A percentile compares a stretch with the other conserved stretches of the same genome.
These are phyloP conservation scores for Hibiscus syriacus DNA, from an alignment of 345 rosid species.

Conservation along the genomic window DNA sequence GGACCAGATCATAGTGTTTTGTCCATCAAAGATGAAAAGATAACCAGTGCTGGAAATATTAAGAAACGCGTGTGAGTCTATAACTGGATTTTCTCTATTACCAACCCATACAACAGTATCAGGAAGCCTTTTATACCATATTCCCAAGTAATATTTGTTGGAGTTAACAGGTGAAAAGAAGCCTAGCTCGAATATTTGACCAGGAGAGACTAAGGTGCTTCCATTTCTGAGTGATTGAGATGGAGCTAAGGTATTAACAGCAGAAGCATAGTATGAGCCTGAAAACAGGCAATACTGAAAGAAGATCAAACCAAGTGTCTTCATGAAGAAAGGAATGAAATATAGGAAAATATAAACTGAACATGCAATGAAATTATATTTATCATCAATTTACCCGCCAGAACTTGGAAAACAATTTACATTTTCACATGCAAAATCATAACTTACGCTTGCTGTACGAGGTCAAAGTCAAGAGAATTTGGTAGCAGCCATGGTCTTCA, in stretches of 20 bases:
- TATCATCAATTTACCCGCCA: too few species aligned
- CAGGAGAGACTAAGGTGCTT: constrained; percentile 23
- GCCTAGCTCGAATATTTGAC: constrained; percentile 20
- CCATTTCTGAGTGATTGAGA: not conserved
- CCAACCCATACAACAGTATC: not conserved
- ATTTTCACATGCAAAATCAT: too few species aligned
- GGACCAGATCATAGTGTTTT: not conserved
- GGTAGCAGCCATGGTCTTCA: too few species aligned
- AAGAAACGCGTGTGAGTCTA: not conserved
- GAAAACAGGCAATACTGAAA: not conserved
- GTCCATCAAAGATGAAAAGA: not conserved
- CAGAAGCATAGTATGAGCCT: not conserved
- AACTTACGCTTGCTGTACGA: too few species aligned
- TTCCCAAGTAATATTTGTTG: not conserved
- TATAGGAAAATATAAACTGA: too few species aligned
- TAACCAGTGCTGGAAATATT: not conserved
- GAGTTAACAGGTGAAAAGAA: not conserved
- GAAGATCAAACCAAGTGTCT: not conserved
- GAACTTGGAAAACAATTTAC: too few species aligned
- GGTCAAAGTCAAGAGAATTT: too few species aligned
- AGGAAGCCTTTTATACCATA: not conserved
- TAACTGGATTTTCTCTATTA: not conserved
- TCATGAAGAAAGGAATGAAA: not conserved
- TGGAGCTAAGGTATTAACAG: not conserved
- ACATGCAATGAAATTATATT: not conserved